Evolutionary conservation across 768 basidiomycete species (phyloP).

Genomic region (Hypholoma fasciculare): DNA sequence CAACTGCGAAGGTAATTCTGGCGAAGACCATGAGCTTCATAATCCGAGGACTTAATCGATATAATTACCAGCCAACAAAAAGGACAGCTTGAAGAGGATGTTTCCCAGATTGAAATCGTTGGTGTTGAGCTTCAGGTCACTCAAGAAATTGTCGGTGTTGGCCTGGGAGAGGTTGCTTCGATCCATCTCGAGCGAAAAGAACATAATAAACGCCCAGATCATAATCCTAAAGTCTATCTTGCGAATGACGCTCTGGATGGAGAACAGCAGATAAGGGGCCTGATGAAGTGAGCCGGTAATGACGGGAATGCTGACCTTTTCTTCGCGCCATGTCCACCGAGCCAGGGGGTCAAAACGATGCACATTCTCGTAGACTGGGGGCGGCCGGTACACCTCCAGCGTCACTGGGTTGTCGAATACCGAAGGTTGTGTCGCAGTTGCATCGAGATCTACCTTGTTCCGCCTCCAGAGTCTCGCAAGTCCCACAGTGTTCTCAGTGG

Average conservation of each 20-base stretch:
- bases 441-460: conserved; percentile 38
- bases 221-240: conserved; percentile 62
- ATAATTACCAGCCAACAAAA: conserved; percentile 38
- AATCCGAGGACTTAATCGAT: not conserved
- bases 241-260: conserved; percentile 43
- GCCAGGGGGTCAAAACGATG: conserved; percentile 66
- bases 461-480: not conserved
- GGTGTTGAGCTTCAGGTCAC: conserved; percentile 58
- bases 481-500: not conserved
- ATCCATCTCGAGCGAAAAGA: conserved; percentile 58
- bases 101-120: conserved; percentile 68
- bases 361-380: conserved; percentile 53
- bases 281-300: not conserved
- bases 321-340: conserved; percentile 72
- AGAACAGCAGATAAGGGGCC: not conserved
- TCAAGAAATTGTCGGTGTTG: conserved; percentile 66
- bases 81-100: conserved; percentile 50
- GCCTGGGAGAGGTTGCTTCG: conserved; percentile 63
- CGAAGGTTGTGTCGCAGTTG: conserved; percentile 57
- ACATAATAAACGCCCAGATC: conserved; percentile 62
- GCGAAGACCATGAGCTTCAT: too few species aligned
- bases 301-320: conserved; percentile 37
- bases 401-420: conserved; percentile 58
- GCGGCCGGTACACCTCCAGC: conserved; percentile 49
- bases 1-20: conserved; percentile 66